These are phyloP conservation scores for Phytophthora sp. DNA, from an alignment of 352 stramenopile genomes.

Conservation along the genomic window DNA sequence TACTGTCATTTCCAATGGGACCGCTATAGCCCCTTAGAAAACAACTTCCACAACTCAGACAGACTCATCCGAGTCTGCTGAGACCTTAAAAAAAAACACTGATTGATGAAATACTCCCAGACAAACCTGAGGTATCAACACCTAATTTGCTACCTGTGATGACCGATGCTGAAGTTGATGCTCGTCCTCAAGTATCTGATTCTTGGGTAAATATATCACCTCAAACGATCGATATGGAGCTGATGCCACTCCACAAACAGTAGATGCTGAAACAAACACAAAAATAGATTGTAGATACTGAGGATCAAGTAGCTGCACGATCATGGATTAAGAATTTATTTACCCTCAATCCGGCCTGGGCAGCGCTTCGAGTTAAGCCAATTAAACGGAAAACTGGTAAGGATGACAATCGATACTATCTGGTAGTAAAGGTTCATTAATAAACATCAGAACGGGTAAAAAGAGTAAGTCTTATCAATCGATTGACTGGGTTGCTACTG, in stretches of 20 bases:
- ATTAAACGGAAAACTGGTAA: constrained; percentile 7
- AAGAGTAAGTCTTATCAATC: too few species aligned
- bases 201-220: too few species aligned
- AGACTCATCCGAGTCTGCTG: constrained; percentile 18
- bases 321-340: constrained; percentile 22
- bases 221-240: too few species aligned
- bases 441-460: not conserved
- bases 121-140: constrained; percentile 25
- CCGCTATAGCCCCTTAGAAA: not conserved
- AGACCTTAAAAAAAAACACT: too few species aligned
- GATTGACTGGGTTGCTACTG: too few species aligned
- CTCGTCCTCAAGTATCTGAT: too few species aligned
- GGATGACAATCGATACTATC: constrained; percentile 8
- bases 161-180: too few species aligned
- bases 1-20: too few species aligned
- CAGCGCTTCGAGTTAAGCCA: not conserved
- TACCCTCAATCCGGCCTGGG: constrained; percentile 17
- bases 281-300: constrained; percentile 16
- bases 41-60: constrained; percentile 25
- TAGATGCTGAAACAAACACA: constrained; percentile 20
- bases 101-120: constrained; percentile 19
- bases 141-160: constrained; percentile 1
- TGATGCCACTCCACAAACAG: too few species aligned
- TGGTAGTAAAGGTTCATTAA: constrained; percentile 1
- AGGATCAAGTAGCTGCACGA: constrained; percentile 14